Base-by-base conservation (phyloP, 352 stramenopile genomes). In the Phytophthora palmivora region DNA sequence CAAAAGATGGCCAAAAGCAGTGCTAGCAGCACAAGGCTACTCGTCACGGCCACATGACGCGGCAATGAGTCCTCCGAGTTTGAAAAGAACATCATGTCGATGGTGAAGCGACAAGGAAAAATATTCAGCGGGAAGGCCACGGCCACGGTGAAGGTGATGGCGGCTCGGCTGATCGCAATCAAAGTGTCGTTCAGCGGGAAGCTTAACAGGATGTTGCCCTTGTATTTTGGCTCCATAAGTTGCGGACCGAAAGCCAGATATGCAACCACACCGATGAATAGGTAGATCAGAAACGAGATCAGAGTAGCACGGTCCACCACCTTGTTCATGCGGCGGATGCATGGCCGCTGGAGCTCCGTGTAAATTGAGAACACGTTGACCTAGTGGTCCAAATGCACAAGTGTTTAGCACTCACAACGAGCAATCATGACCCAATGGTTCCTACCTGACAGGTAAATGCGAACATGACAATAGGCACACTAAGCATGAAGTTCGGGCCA, bases 351-450 rank as follows among this genome's bases (percentile, higher is more conserved):
- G 12, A 95, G 76, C 54, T 95, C 86, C n/a, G 86, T 95, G 60
- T 93, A 95, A 67, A 95, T 95, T 15, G 86, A 95, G 44, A 95
- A 95, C 14, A 95, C 86, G 43, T 95, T 95, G 9, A 92, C 84
- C 78, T 90, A 37, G 8, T 30, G 37, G 19, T 0, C 24, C 24
- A 36, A 9, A 46, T n/a, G 4, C 49, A 45, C 19, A 38, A 42
- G 11, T 21, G 48, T 67, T 61, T 19, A 58, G 26, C 44, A 24
- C 26, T 37, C 48, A 24, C 15, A 43, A 26, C 16, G 30, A 49
- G 32, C 3, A 16, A 55, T n/a, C 24, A 42, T n/a, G 3, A n/a
- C 18, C 11, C 7, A 30, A 15, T 7, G 22, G 38, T 6, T 18
- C 47, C 3, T 73, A 88, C 81, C 74, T 95, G 86, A 51, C 83